phyloP scores from a whole-genome alignment of 371 early-diverging fungal genomes.

The Zopfochytrium polystomum region DNA sequence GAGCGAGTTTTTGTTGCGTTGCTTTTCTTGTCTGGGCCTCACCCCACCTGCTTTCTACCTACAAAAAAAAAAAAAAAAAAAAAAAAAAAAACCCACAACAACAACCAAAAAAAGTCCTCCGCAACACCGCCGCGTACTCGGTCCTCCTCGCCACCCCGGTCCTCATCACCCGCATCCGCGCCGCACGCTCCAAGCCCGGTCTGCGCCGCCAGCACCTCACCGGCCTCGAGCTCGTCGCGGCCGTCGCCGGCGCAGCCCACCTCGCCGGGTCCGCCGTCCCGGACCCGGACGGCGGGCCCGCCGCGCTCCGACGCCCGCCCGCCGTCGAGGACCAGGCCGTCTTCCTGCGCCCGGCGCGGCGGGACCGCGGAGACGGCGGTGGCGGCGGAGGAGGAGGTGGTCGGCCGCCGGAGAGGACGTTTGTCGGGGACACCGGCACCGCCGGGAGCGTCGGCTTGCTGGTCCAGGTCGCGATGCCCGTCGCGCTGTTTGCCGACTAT shows the following conservation, averaged over 20 bases:
- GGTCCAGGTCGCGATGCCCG: slow-evolving; percentile 32
- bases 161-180: slow-evolving; percentile 21
- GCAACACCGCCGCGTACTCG: slow-evolving; percentile 15
- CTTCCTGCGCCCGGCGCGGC: background rate
- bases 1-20: too few species aligned
- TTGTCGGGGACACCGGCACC: slow-evolving; percentile 30
- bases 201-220: slow-evolving; percentile 36
- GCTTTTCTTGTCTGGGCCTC: too few species aligned
- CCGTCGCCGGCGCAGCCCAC: too few species aligned
- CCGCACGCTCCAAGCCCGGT: slow-evolving; percentile 24
- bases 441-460: slow-evolving; percentile 34
- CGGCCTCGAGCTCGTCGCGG: slow-evolving; percentile 25
- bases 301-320: background rate
- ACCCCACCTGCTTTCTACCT: too few species aligned
- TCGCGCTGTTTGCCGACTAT: slow-evolving; percentile 16
- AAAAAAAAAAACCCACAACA: background rate
- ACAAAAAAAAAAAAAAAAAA: background rate
- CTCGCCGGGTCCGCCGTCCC: background rate
- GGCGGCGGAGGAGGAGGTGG: background rate
- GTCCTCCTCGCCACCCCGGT: slow-evolving; percentile 7
- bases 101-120: slow-evolving; percentile 18
- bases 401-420: background rate
- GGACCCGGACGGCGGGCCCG: background rate
- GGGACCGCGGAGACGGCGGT: too few species aligned
- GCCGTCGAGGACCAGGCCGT: background rate